Percentiles rank a stretch among this genome's conserved stretches.
phyloP scores from a whole-genome alignment of 2,329 filamentous ascomycete genomes.

The Cytospora leucostoma region DNA sequence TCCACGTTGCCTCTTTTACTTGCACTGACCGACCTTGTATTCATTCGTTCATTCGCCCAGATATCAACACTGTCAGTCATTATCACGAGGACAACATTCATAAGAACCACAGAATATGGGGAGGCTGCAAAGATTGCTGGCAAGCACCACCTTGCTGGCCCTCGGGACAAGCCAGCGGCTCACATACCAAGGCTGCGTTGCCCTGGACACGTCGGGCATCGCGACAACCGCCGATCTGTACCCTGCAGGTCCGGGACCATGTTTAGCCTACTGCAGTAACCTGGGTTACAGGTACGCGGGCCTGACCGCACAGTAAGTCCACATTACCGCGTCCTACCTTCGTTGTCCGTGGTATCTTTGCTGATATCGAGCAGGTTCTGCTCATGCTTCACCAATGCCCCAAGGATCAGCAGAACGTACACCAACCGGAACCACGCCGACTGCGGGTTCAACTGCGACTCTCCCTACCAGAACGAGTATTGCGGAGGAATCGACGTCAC shows the following conservation, averaged over 20 bases:
- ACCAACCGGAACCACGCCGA: constrained; percentile 12
- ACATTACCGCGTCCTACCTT: not conserved
- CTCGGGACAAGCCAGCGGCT: constrained; percentile 11
- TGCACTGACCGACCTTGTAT: constrained; percentile 12
- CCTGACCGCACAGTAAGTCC: constrained; percentile 22
- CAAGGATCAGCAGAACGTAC: constrained; percentile 3
- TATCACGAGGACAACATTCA: not conserved
- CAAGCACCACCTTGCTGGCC: constrained; percentile 13
- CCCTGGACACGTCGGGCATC: constrained; percentile 6
- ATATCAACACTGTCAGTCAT: too few relatives aligned
- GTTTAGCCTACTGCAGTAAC: constrained; percentile 19
- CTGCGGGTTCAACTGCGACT: constrained; percentile 24
- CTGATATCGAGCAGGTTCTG: constrained; percentile 18
- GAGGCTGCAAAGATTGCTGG: constrained; percentile 15
- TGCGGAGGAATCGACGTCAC: constrained; percentile 23
- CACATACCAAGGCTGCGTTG: constrained; percentile 16
- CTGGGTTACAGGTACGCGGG: constrained; percentile 13
- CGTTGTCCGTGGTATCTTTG: not conserved
- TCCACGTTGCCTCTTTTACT: not conserved
- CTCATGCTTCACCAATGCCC: constrained; percentile 17
- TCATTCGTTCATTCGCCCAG: constrained; percentile 15
- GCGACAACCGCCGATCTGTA: not conserved
- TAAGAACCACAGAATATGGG: constrained; percentile 12
- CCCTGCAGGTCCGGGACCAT: constrained; percentile 17
- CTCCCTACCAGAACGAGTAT: constrained; percentile 15